Base-by-base conservation (phyloP, 108 stramenopile species). In the Asterionellopsis glacialis region DNA sequence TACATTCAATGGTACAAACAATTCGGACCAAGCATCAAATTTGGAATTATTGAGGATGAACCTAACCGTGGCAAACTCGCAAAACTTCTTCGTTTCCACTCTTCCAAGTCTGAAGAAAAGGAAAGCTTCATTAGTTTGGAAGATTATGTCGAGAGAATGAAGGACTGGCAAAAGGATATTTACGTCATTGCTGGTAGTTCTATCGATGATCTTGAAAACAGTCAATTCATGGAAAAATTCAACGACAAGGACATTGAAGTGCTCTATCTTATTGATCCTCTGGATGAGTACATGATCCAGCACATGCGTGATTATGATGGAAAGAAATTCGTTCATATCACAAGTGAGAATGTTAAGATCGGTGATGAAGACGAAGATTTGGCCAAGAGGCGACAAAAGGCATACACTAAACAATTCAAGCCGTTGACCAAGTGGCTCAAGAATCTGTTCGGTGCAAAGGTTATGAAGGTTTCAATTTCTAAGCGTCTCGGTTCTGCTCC, bases 101-200 rank as follows among this genome's bases (percentile, higher is more conserved):
- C 95, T 13, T 83, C 84, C 49, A 89, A 84, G 55, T 69, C 86
- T 4, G 72, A 79, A 4, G 89, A 86, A 21, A 82, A 88, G 44
- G 33, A 33, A 33, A 7, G 33, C 7, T 88, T 72, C 63, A 66
- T 72, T 15, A 91, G 86, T 51, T 66, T 98, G 49, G 89, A 95
- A 55, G 79, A 88, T 42, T 99, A 99, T 77, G 81, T 98, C 11
- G 80, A 68, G 22, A 78, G 85, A 67, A 98, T 97, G 96, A 93
- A 95, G 74, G 97, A 98, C 5, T 98, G 97, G 97, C 99, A 99
- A 70, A 89, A 95, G 63, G 84, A 95, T 45, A 99, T 99, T 57
- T 99, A 92, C 80, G 90, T 84, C 69, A 69, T 97, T 59, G 95
- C 96, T 6, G 99, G 96, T 41, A 86, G 91, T 59, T 70, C 68